Conservation (phyloP, 2,329 filamentous ascomycete genomes). For the Penicillium sp. region DNA sequence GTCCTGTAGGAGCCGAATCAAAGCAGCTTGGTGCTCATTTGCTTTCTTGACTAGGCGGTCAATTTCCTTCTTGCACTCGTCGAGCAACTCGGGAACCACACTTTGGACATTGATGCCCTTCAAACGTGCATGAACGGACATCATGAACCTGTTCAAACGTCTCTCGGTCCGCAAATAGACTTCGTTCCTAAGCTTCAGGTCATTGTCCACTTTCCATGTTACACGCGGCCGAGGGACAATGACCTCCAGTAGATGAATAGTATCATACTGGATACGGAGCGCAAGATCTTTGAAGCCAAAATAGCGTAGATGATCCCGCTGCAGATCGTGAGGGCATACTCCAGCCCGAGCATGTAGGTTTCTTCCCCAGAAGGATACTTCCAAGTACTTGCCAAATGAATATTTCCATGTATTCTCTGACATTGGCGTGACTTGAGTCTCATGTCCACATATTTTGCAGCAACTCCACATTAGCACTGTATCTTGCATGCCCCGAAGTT, state of each 20-base stretch:
- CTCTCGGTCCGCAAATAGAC: conserved; percentile 80
- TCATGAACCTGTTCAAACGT: conserved; percentile 81
- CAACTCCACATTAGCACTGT: conserved; percentile 97
- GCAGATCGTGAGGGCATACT: conserved; percentile 86
- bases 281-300: conserved; percentile 87
- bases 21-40: conserved; percentile 74
- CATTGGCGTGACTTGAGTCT: conserved; percentile 88
- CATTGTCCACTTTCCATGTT: conserved; percentile 97
- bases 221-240: conserved; percentile 86
- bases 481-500: conserved; percentile 65
- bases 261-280: conserved; percentile 87
- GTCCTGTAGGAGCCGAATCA: conserved; percentile 78
- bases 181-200: conserved; percentile 89
- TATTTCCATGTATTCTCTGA: conserved; percentile 96
- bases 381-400: conserved; percentile 97
- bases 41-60: conserved; percentile 75
- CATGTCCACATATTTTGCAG: conserved; percentile 87
- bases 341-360: conserved; percentile 73
- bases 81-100: conserved; percentile 81
- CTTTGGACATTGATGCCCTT: conserved; percentile 90
- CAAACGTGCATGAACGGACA: conserved; percentile 79
- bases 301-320: conserved; percentile 87
- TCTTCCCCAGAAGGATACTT: conserved; percentile 92
- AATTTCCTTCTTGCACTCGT: conserved; percentile 78
- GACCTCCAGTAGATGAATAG: conserved; percentile 89